These are phyloP conservation scores for Tetradesmus lagerheimii DNA, from an alignment of 139 green algal species.

Conservation along the genomic window DNA sequence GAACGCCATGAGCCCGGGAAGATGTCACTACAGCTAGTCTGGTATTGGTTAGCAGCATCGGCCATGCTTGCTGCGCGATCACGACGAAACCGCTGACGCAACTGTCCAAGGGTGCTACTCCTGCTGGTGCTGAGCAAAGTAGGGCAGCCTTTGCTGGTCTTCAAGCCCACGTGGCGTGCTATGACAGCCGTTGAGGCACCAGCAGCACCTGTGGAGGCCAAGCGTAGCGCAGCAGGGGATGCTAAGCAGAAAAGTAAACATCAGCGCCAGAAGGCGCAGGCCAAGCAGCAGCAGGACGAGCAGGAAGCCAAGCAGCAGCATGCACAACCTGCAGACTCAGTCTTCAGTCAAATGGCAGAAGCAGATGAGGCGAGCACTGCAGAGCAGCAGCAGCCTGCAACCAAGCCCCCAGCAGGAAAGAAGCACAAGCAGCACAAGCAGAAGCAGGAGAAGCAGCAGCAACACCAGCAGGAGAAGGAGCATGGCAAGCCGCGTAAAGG, in stretches of 20 bases:
- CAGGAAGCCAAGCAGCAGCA: not conserved
- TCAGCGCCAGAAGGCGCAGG: not conserved
- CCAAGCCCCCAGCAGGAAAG: not conserved
- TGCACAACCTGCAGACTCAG: not conserved
- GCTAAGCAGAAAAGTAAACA: not conserved
- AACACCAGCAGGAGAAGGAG: not conserved
- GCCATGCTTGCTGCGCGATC: not conserved
- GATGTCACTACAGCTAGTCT: not conserved
- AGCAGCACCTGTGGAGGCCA: not conserved
- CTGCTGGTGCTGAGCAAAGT: not conserved
- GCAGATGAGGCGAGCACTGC: not conserved
- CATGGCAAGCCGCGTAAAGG: not conserved
- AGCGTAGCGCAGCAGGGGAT: not conserved
- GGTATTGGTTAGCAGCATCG: not conserved
- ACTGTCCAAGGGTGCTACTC: not conserved
- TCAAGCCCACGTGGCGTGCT: not conserved
- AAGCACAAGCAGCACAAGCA: conserved; percentile 23
- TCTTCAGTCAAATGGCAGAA: not conserved
- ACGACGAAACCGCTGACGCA: not conserved
- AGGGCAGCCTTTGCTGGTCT: not conserved
- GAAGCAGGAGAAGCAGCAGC: conserved; percentile 8
- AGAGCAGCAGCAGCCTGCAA: not conserved
- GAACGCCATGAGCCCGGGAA: not conserved
- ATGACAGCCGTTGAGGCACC: not conserved
- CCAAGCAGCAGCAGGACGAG: not conserved